phyloP scores from a whole-genome alignment of 345 rosid genomes.

The Citropsis articulata region DNA sequence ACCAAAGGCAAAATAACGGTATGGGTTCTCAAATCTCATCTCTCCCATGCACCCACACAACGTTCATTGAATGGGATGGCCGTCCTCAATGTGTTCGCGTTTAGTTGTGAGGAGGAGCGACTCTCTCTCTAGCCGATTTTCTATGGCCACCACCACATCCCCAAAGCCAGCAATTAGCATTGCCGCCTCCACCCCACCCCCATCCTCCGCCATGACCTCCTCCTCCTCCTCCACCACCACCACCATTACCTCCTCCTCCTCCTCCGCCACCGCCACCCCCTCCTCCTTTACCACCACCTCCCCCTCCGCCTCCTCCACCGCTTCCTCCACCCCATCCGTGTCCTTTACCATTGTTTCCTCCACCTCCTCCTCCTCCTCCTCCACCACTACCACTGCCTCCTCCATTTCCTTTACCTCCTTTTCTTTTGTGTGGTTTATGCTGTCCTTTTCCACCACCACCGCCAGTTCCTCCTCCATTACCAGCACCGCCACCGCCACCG shows the following conservation, averaged over 20 bases:
- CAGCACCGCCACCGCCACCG: conserved; percentile 4
- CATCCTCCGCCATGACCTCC: conserved; percentile 25
- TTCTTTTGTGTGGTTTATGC: not conserved
- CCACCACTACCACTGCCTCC: conserved; percentile 20
- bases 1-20: not conserved
- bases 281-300: not conserved
- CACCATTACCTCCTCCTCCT: conserved; percentile 37
- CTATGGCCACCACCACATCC: conserved; percentile 35
- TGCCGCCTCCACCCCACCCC: conserved; percentile 15
- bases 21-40: not conserved
- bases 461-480: not conserved
- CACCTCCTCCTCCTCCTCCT: conserved; percentile 19
- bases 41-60: not conserved
- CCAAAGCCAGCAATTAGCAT: conserved; percentile 45
- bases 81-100: not conserved
- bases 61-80: not conserved
- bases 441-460: conserved; percentile 4
- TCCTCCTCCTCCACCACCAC: conserved; percentile 40
- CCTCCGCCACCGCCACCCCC: conserved; percentile 24
- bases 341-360: conserved; percentile 12
- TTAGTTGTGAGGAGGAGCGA: conserved; percentile 1
- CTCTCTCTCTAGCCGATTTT: not conserved
- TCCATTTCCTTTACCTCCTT: not conserved
- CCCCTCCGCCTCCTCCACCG: not conserved
- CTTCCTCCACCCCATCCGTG: not conserved